phyloP scores from a whole-genome alignment of 805 yeast species.

The Yarrowia deformans region DNA sequence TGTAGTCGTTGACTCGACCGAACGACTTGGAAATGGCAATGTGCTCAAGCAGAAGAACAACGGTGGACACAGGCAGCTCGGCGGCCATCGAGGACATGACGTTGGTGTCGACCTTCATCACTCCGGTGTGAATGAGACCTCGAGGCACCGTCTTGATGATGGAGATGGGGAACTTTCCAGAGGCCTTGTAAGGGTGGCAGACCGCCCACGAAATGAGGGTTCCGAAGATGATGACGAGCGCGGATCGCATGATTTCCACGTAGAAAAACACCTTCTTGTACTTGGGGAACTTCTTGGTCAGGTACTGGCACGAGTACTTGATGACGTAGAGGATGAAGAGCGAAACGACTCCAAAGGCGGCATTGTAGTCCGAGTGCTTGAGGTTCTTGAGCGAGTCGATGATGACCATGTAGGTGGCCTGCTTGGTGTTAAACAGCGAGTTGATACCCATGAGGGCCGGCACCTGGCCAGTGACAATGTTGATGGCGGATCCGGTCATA shows the following conservation, averaged over 20 bases:
- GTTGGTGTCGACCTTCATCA: constrained; percentile 68
- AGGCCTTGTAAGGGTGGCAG: constrained; percentile 58
- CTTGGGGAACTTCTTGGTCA: constrained; percentile 70
- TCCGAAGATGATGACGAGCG: constrained; percentile 78
- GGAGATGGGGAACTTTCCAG: constrained; percentile 58
- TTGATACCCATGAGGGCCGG: constrained; percentile 82
- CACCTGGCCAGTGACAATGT: constrained; percentile 82
- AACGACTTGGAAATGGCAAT: constrained; percentile 93
- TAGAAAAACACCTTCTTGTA: constrained; percentile 68
- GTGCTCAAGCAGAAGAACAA: constrained; percentile 85
- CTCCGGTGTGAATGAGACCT: constrained; percentile 80
- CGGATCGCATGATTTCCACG: constrained; percentile 77
- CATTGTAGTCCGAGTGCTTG: constrained; percentile 73
- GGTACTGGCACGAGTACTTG: constrained; percentile 68
- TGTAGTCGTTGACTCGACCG: constrained; percentile 90
- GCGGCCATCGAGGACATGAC: constrained; percentile 67
- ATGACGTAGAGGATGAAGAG: constrained; percentile 73
- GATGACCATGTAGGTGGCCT: constrained; percentile 70
- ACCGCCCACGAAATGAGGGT: constrained; percentile 84
- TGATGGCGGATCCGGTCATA: constrained; percentile 93
- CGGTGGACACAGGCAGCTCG: constrained; percentile 85
- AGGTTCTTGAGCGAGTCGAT: constrained; percentile 75
- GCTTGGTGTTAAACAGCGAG: constrained; percentile 72
- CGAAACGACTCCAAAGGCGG: constrained; percentile 86
- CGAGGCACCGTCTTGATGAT: constrained; percentile 81